Conservation (phyloP, 352 stramenopile genomes). For the Albugo candida region DNA sequence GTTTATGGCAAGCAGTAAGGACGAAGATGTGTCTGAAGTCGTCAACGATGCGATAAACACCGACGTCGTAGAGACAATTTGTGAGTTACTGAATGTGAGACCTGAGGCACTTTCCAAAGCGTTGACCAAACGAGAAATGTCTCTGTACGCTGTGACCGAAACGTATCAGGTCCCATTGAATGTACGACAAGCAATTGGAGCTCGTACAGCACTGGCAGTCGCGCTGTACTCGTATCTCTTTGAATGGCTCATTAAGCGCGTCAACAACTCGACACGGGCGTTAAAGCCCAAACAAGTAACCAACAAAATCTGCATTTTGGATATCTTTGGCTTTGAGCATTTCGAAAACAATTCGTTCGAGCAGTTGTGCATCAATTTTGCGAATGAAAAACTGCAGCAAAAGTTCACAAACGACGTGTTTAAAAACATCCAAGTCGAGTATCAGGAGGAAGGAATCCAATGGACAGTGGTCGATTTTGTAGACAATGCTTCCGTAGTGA, state of each 20-base stretch:
- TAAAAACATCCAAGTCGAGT: constrained; percentile 89
- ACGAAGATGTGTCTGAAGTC: constrained; percentile 48
- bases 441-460: constrained; percentile 89
- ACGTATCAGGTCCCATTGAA: constrained; percentile 77
- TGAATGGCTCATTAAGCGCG: constrained; percentile 86
- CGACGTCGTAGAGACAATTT: constrained; percentile 23
- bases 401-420: constrained; percentile 90
- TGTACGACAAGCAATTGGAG: constrained; percentile 48
- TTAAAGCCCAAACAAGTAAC: constrained; percentile 12
- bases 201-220: constrained; percentile 54
- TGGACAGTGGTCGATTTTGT: constrained; percentile 82
- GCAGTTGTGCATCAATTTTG: constrained; percentile 93
- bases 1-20: constrained; percentile 21
- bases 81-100: constrained; percentile 42
- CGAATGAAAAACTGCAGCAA: constrained; percentile 89
- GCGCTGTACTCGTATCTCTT: constrained; percentile 92
- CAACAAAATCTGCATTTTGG: constrained; percentile 81
- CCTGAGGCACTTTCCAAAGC: constrained; percentile 41
- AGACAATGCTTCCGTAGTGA: constrained; percentile 83
- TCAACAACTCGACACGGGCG: constrained; percentile 65
- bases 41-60: constrained; percentile 33
- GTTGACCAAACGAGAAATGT: constrained; percentile 66
- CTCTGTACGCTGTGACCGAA: constrained; percentile 43
- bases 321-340: constrained; percentile 98
- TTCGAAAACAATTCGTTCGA: constrained; percentile 94